Percentiles rank a stretch among this genome's conserved stretches.
These are phyloP conservation scores for Gossypium rotundifolium DNA, from an alignment of 345 rosid genomes.

Conservation along the genomic window DNA sequence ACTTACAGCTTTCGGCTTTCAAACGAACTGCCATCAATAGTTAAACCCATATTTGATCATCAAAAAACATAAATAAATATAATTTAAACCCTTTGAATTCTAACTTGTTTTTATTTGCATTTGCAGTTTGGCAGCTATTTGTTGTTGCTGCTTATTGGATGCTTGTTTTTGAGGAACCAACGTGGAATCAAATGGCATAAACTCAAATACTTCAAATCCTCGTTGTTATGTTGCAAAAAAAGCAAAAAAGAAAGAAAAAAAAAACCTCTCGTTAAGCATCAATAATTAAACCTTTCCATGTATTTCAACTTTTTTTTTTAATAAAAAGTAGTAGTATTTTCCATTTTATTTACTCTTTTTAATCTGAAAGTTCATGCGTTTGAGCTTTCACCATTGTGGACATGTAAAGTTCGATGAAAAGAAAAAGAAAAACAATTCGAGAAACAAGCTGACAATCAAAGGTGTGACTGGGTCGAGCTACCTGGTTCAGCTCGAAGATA, in stretches of 20 bases:
- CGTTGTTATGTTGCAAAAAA: not conserved
- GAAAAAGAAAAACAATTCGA: too few relatives aligned
- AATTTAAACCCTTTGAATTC: not conserved
- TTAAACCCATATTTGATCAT: too few relatives aligned
- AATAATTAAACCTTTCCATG: not conserved
- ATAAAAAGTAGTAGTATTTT: not conserved
- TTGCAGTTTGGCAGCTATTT: conserved; percentile 18
- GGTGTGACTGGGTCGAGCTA: rapidly evolving
- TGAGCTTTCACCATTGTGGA: not conserved
- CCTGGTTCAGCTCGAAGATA: rapidly evolving
- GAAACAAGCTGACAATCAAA: too few relatives aligned
- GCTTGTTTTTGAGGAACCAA: not conserved
- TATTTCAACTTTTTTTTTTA: not conserved
- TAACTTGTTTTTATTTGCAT: not conserved
- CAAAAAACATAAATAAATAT: not conserved
- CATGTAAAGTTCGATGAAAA: not conserved
- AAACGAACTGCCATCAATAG: too few relatives aligned
- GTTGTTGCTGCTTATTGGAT: conserved; percentile 33
- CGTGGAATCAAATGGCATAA: not conserved
- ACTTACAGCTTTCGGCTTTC: too few relatives aligned
- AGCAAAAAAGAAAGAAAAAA: too few relatives aligned
- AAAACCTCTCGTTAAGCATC: not conserved
- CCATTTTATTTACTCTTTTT: not conserved
- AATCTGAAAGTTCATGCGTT: not conserved
- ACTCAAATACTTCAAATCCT: not conserved